These are phyloP conservation scores for Corinectria fuckeliana DNA, from an alignment of 2,329 filamentous ascomycete genomes.

Conservation along the genomic window DNA sequence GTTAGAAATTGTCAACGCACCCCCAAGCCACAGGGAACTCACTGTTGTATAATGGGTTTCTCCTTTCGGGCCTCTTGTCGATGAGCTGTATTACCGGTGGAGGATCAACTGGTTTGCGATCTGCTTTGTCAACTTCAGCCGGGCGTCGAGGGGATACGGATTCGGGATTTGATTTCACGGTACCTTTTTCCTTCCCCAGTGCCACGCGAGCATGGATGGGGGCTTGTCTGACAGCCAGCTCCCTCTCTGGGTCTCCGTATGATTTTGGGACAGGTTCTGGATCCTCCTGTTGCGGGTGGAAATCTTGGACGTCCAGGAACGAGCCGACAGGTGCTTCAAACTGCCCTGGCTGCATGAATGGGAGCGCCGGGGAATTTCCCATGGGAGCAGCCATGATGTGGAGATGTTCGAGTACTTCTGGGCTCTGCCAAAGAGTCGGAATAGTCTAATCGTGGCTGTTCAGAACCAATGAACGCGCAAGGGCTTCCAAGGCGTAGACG, in stretches of 20 bases:
- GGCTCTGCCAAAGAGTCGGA: background rate
- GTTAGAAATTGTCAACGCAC: background rate
- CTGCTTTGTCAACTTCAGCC: constrained; percentile 47
- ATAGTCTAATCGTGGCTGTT: constrained; percentile 1
- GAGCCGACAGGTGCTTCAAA: background rate
- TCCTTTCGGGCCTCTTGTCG: constrained; percentile 31
- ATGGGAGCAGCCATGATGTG: constrained; percentile 1
- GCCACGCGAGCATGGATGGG: constrained; percentile 15
- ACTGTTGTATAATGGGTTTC: constrained; percentile 35
- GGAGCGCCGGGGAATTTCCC: background rate
- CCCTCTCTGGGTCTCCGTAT: background rate
- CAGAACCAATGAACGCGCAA: background rate
- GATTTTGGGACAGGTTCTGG: background rate
- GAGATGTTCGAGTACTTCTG: background rate
- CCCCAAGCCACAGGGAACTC: constrained; percentile 1
- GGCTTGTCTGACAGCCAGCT: constrained; percentile 5
- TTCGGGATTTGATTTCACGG: constrained; percentile 1
- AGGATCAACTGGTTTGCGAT: constrained; percentile 87
- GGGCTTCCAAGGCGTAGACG: constrained; percentile 2
- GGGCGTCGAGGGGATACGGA: background rate
- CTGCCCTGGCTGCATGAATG: background rate
- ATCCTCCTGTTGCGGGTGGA: background rate
- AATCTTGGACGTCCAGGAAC: background rate
- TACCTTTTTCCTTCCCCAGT: constrained; percentile 17
- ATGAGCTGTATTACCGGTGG: constrained; percentile 80